These are phyloP conservation scores for Gynochthodes officinalis DNA, from an alignment of 257 asterid genomes.

Conservation along the genomic window DNA sequence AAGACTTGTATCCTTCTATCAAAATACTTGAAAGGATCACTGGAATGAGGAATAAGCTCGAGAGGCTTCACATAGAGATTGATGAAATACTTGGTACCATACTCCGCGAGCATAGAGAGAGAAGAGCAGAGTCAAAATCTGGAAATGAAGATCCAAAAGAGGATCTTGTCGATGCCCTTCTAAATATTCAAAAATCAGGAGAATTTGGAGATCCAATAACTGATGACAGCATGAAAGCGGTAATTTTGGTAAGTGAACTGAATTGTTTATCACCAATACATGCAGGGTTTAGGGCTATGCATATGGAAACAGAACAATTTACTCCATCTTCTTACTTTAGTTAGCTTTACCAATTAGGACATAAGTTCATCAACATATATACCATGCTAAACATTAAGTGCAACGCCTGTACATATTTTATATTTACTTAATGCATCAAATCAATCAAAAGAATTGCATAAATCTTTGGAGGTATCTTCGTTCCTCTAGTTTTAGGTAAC, in stretches of 20 bases:
- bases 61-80: background rate
- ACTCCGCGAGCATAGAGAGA: constrained; percentile 7
- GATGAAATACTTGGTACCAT: constrained; percentile 7
- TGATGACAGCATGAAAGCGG: constrained; percentile 11
- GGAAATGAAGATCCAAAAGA: background rate
- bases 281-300: no score
- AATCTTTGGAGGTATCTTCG: no score
- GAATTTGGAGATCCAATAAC: constrained; percentile 12
- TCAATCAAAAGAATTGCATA: no score
- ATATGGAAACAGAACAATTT: no score
- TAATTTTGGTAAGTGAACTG: constrained; percentile 8
- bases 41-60: constrained; percentile 7
- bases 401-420: no score
- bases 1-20: constrained; percentile 7
- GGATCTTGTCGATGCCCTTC: constrained; percentile 23
- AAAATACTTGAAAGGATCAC: constrained; percentile 7
- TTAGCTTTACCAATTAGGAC: no score
- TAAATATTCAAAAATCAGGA: background rate
- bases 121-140: background rate
- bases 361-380: no score
- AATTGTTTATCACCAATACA: no score
- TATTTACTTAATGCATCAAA: no score
- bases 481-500: no score
- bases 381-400: no score
- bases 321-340: no score